A percentile compares a stretch with the other conserved stretches of the same genome.
Evolutionary conservation across 1,139 yeast species (phyloP).

Genomic region (Neolecta irregularis): DNA sequence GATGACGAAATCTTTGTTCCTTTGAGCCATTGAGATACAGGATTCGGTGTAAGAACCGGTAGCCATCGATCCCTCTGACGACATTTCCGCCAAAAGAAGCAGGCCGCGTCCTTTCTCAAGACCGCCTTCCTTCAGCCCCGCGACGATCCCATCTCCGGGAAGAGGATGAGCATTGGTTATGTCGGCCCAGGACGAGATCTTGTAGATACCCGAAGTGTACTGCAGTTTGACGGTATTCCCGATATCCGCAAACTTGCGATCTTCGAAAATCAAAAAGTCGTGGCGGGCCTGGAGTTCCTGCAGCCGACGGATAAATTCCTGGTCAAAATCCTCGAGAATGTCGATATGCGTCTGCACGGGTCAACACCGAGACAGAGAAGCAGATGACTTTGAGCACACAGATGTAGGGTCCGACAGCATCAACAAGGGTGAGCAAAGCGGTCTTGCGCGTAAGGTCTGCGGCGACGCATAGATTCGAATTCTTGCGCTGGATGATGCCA

Average conservation of each 20-base stretch:
- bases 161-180: slow-evolving; percentile 96
- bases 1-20: slow-evolving; percentile 76
- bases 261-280: slow-evolving; percentile 80
- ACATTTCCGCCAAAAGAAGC: slow-evolving; percentile 87
- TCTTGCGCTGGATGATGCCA: slow-evolving; percentile 57
- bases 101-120: slow-evolving; percentile 44
- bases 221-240: slow-evolving; percentile 97
- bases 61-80: slow-evolving; percentile 86
- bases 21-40: slow-evolving; percentile 79
- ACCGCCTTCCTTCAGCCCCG: slow-evolving; percentile 38
- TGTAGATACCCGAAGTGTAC: slow-evolving; percentile 77
- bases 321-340: slow-evolving; percentile 73
- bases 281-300: slow-evolving; percentile 56
- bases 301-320: slow-evolving; percentile 67
- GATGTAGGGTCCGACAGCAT: slow-evolving; percentile 74
- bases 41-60: slow-evolving; percentile 75
- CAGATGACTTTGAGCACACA: slow-evolving; percentile 87
- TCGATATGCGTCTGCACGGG: slow-evolving; percentile 94
- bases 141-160: slow-evolving; percentile 86
- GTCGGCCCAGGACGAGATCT: slow-evolving; percentile 88
- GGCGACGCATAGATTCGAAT: slow-evolving; percentile 91
- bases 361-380: too few species aligned
- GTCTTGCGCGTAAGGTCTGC: slow-evolving; percentile 69
- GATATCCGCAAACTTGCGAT: slow-evolving; percentile 94
- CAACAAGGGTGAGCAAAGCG: slow-evolving; percentile 58